These are phyloP conservation scores for Raffaelea deltoideospora DNA, from an alignment of 2,329 filamentous ascomycete genomes.

Conservation along the genomic window DNA sequence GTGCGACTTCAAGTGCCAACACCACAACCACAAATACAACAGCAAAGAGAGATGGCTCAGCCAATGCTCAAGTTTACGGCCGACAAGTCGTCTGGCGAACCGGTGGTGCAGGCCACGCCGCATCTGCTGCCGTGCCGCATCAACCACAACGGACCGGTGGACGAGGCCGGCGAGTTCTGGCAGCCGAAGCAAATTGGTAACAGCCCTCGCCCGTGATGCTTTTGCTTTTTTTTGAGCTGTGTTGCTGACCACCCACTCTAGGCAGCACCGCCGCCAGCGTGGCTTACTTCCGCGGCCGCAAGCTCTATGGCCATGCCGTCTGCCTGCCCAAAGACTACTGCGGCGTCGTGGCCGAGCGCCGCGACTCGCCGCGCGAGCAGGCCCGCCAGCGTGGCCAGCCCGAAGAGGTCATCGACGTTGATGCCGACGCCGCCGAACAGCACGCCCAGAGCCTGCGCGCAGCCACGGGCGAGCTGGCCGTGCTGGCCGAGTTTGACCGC, in stretches of 20 bases:
- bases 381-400: conserved; percentile 4
- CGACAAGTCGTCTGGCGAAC: conserved; percentile 6
- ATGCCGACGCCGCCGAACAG: conserved; percentile 27
- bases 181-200: conserved; percentile 25
- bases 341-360: conserved; percentile 42
- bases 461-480: conserved; percentile 42
- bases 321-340: conserved; percentile 57
- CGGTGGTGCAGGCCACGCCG: conserved; percentile 30
- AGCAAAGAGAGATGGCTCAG: conserved; percentile 14
- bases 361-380: conserved; percentile 16
- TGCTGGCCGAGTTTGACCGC: conserved; percentile 55
- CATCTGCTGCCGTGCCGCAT: conserved; percentile 72
- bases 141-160: conserved; percentile 60
- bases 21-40: neutral
- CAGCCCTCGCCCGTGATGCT: neutral
- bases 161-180: conserved; percentile 55
- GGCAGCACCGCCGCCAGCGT: neutral
- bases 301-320: conserved; percentile 53
- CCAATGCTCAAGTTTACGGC: conserved; percentile 25
- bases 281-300: conserved; percentile 66
- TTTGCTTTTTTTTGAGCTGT: neutral
- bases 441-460: conserved; percentile 12
- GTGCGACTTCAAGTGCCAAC: too few relatives aligned
- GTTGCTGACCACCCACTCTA: conserved; percentile 3
- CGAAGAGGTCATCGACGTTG: conserved; percentile 15